phyloP scores from a whole-genome alignment of 2,329 filamentous ascomycete species.

The Aspergillus cejpii region DNA sequence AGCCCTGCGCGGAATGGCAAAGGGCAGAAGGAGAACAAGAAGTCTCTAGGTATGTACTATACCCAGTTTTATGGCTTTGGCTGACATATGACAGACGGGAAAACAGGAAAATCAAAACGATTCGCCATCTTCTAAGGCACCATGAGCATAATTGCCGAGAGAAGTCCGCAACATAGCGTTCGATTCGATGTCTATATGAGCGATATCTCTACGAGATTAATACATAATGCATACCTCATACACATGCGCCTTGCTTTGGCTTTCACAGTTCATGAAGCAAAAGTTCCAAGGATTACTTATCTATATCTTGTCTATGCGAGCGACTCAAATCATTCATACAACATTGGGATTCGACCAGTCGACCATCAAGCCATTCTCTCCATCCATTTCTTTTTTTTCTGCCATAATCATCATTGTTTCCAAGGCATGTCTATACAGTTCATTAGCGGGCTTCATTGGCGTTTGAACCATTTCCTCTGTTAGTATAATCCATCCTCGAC shows the following conservation, averaged over 20 bases:
- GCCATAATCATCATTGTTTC: neutral
- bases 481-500: no score
- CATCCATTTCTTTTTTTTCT: neutral
- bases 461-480: neutral
- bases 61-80: neutral
- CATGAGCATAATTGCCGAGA: neutral
- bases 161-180: neutral
- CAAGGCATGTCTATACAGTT: neutral
- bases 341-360: neutral
- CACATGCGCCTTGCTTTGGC: neutral
- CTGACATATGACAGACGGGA: neutral
- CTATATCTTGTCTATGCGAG: no score
- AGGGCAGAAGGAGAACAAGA: slow-evolving; percentile 10
- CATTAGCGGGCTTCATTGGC: neutral
- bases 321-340: neutral
- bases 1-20: slow-evolving; percentile 25
- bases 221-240: slow-evolving; percentile 5
- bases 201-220: neutral
- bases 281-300: neutral
- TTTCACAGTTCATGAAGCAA: neutral
- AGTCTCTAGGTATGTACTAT: neutral
- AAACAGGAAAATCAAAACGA: slow-evolving; percentile 12
- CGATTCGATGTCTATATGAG: neutral
- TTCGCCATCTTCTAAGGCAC: slow-evolving; percentile 20
- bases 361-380: neutral